These are phyloP conservation scores for Diatrype stigma DNA, from an alignment of 2,329 filamentous ascomycete genomes.

Conservation along the genomic window DNA sequence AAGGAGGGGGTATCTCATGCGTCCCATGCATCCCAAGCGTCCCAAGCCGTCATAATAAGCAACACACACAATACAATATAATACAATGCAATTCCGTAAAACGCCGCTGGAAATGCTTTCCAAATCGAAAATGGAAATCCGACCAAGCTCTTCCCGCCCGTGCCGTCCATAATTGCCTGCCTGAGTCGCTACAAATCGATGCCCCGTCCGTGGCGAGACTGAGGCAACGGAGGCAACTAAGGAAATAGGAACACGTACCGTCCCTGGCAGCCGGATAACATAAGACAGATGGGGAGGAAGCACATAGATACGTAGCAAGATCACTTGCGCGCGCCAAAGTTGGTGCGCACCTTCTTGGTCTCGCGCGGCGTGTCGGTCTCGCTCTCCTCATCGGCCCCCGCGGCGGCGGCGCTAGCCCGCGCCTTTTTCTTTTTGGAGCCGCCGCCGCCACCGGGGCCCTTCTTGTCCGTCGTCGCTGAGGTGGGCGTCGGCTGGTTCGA, in stretches of 20 bases:
- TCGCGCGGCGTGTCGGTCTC: conserved; percentile 50
- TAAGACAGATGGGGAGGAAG: too few relatives aligned
- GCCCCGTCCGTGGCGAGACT: too few relatives aligned
- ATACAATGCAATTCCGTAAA: background rate
- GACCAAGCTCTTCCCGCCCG: too few relatives aligned
- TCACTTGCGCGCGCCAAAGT: conserved; percentile 53
- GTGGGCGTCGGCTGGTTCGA: conserved; percentile 54
- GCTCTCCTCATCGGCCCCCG: conserved; percentile 44
- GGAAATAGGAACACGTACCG: too few relatives aligned
- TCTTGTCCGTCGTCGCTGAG: conserved; percentile 42
- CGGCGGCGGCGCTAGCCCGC: conserved; percentile 38
- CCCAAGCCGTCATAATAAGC: background rate
- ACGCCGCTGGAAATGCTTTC: background rate
- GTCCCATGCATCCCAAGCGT: background rate
- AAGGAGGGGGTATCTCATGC: background rate
- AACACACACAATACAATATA: background rate
- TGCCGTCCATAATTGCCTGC: too few relatives aligned
- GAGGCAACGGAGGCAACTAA: too few relatives aligned
- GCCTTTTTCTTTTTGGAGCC: conserved; percentile 46
- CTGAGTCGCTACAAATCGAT: too few relatives aligned
- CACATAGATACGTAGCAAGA: background rate
- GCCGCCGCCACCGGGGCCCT: conserved; percentile 23
- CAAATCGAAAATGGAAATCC: background rate
- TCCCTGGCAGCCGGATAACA: too few relatives aligned
- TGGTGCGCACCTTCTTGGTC: conserved; percentile 53